These are phyloP conservation scores for Perkinsus chesapeaki DNA, from an alignment of 169 alveolate genomes.

Conservation along the genomic window DNA sequence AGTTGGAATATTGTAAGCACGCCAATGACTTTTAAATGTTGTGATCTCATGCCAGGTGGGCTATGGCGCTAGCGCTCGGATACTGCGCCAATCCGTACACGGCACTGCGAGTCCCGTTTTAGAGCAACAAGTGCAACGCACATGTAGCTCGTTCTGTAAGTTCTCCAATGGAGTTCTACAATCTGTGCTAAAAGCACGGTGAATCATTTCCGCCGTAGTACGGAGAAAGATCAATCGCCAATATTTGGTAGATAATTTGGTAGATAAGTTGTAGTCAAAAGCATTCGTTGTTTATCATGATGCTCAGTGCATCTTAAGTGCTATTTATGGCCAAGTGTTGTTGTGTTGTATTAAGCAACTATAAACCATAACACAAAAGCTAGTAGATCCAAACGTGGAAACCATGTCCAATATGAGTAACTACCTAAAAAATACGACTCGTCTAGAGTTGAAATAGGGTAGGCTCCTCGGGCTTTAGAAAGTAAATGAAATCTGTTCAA, in stretches of 20 bases:
- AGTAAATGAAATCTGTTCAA: neutral
- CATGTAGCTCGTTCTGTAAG: neutral
- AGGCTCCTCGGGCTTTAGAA: neutral
- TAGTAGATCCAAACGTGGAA: neutral
- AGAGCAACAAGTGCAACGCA: neutral
- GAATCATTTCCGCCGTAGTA: neutral
- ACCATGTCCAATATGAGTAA: neutral
- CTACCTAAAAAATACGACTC: conserved; percentile 2
- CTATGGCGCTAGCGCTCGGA: neutral
- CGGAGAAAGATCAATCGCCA: neutral
- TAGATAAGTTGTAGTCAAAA: neutral
- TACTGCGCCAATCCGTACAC: neutral
- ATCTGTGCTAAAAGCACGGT: neutral
- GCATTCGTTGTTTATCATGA: neutral
- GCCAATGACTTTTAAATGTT: neutral
- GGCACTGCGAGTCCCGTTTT: neutral
- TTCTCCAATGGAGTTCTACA: neutral
- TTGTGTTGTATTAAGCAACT: neutral
- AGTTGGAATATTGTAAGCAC: neutral
- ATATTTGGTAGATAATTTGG: neutral
- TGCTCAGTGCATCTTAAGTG: neutral
- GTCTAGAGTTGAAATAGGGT: neutral
- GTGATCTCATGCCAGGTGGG: neutral
- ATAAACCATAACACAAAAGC: neutral
- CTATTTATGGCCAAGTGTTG: neutral